These are phyloP conservation scores for Fusarium sp. DNA, from an alignment of 2,329 filamentous ascomycete species.

Conservation along the genomic window DNA sequence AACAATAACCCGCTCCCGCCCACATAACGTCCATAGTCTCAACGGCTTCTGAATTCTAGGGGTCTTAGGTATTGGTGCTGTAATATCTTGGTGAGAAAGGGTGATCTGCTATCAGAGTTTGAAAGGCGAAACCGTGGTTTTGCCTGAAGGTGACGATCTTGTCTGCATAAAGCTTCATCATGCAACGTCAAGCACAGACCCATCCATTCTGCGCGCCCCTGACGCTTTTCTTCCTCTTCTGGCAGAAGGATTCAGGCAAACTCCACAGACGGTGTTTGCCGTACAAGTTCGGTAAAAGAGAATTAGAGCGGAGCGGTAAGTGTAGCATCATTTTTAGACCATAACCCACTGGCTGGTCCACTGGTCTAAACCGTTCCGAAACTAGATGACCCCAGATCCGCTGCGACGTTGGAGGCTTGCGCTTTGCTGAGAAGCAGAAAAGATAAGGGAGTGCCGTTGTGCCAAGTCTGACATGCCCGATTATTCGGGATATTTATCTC, in stretches of 20 bases:
- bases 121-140: not conserved
- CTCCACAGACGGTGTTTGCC: not conserved
- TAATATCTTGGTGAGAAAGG: not conserved
- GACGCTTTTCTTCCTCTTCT: not conserved
- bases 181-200: not conserved
- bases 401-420: not conserved
- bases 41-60: not conserved
- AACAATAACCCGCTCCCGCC: not conserved
- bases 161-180: not conserved
- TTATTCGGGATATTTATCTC: not conserved
- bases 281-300: not conserved
- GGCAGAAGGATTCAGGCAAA: not conserved
- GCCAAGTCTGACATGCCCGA: not conserved
- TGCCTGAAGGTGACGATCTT: not conserved
- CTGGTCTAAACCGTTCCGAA: not conserved
- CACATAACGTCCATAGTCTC: not conserved
- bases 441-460: not conserved
- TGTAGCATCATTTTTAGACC: not conserved
- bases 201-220: not conserved
- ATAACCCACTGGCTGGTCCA: not conserved
- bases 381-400: constrained; percentile 2
- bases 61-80: not conserved
- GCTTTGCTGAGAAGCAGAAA: not conserved
- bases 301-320: not conserved
- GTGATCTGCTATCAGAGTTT: not conserved